Base-by-base conservation (phyloP, 257 asterid genomes). In the Solanum ossicruentum region DNA sequence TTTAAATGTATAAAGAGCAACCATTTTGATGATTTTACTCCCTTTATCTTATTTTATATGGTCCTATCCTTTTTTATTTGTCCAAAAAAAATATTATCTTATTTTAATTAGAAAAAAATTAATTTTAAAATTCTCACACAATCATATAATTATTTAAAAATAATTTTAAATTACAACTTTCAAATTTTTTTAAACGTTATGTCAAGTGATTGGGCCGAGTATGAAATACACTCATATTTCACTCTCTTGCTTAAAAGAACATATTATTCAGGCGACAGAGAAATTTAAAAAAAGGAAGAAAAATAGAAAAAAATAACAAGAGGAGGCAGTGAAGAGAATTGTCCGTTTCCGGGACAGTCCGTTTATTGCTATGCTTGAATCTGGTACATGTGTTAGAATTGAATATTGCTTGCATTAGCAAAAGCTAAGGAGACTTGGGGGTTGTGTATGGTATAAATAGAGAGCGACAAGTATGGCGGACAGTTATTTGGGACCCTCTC, bases 401-500 rank as follows among this genome's bases (percentile, higher is more conserved):
- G 36, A 26, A 23, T 8, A 36, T 12, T 32, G 51, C 36, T 12
- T 32, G 51, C 36, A 39, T 20, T 18, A 28, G 61, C 43, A 43
- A 55, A 21, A 32, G 71, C 45, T 12, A 65, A 39, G 56, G 65
- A 63, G n/a, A 49, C 45, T 66, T 32, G 66, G 58, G 43, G 39
- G 65, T 60, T 51, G 55, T 52, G 45, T 85, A 9, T 20, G 41
- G 65, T 58, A 85, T 60, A 66, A 66, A 66, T 16, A 66, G 73
- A 66, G 73, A 32, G 73, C 73, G 73, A 72, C 57, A 32, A 90
- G 82, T 81, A 94, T 95, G 98, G 96, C 95, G 92, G 94, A 87
- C 90, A 82, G 91, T 89, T 89, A 87, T 85, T 92, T 93, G 89
- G 95, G 97, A 80, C 92, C 97, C 93, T 86, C 89, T 84, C 80